phyloP scores from a whole-genome alignment of 192 early-diverging fungal species.

The Borealophlyctis nickersoniae region DNA sequence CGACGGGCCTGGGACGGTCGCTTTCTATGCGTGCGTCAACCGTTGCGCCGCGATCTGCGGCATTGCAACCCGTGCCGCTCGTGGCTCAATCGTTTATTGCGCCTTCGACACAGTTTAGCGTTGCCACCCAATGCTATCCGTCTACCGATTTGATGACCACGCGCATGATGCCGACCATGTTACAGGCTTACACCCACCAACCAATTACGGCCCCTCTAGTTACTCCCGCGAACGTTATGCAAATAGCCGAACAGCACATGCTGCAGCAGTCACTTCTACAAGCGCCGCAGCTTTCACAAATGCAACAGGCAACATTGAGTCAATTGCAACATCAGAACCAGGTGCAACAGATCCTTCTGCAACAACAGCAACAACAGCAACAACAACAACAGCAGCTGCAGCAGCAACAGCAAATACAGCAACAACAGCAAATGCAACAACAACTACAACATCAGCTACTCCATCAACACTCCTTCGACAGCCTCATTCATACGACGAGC shows the following conservation, averaged over 20 bases:
- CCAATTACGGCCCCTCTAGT: background rate
- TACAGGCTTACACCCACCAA: background rate
- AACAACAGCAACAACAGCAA: background rate
- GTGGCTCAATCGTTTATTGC: no score
- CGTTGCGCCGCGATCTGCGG: no score
- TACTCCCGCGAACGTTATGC: background rate
- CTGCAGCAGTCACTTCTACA: background rate
- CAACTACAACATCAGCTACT: background rate
- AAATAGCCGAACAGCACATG: background rate
- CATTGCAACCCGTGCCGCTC: no score
- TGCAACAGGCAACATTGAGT: background rate
- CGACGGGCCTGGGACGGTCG: no score
- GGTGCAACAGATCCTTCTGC: background rate
- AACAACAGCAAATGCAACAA: background rate
- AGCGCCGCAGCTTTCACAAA: background rate
- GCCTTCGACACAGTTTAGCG: no score
- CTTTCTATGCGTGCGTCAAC: no score
- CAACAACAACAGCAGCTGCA: background rate
- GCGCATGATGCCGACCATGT: background rate
- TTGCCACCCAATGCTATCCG: no score
- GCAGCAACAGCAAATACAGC: background rate
- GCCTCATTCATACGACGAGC: no score
- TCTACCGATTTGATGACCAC: no score
- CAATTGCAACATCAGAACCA: background rate
- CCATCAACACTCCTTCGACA: background rate